Evolutionary conservation across 2,329 filamentous ascomycete genomes (phyloP), one percentile per base, ranked within the genome.

Genomic region (Alternaria brassicae): DNA sequence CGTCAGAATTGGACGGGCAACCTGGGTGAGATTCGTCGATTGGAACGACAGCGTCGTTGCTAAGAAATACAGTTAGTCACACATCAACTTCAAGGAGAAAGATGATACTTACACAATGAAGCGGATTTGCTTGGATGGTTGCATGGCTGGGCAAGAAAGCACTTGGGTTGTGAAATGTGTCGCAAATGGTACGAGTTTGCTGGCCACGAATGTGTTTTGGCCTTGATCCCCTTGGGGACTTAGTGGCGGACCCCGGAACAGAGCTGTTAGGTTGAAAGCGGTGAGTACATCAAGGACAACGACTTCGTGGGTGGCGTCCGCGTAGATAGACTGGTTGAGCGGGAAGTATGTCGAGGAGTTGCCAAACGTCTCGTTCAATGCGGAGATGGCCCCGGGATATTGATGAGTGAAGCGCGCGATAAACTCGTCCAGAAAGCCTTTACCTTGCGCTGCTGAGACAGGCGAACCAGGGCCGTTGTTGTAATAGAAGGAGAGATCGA

Each of bases 271-370:
- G 36, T 75, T 75, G 41, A 75, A 74, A 1, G 70, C 72, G 2
- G 58, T 69, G 0, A 75, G 67, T 6, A 62, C 60, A 44, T 75
- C 72, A 4, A 75, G 65, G 2, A 75, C 69, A 13, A 74, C 71
- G 3, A 81, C 79, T 62, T 81, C 79, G 61, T 81, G 80, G 6
- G 79, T 81, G 13, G 80, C 79, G 60, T 75, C 72, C 1, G 71
- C 71, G 48, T 81, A 81, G 53, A 81, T 80, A 40, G 76, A 78
- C 63, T 82, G 79, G 55, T 78, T 74, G 8, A 81, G 74, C 2
- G 79, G 79, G 63, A 81, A 81, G 68, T 74, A 81, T 1, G 78
- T 81, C 1, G 72, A 67, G 12, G 72, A 73, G 61, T 79, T 77
- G 65, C 81, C 80, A 39, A 75, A 80, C 0, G 71, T 72, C 56